Evolutionary conservation across 2,329 filamentous ascomycete genomes (phyloP), one percentile per base, ranked within the genome.

Genomic region (Fragosphaeria purpurea): DNA sequence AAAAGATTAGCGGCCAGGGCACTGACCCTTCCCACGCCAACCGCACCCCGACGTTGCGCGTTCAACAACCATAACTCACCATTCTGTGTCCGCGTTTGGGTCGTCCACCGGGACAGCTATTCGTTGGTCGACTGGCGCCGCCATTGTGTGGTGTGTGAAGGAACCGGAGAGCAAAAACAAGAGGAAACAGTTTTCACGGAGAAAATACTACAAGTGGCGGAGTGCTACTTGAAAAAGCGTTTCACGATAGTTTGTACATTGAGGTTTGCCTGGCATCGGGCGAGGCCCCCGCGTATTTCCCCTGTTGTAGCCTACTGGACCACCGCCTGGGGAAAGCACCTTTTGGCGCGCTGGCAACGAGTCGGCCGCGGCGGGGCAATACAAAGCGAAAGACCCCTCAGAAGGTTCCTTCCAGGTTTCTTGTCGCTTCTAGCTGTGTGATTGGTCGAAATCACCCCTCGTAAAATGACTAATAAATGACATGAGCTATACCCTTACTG

Each of bases 1-100:
- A 13, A 40, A 11, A 12, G 32, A 31, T 48, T 22, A 46, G 48
- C 35, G 7, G 43, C 3, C 22, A 22, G 22, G 2, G 22, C 22
- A 22, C 22, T 22, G 22, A 22, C 22, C 22, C 22, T 22, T 22
- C 22, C 22, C 22, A 22, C 22, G 22, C 22, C 22, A 22, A 22
- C 22, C 22, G 22, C 22, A 22, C 3, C 22, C 22, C 22, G 22
- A 22, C 22, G 3, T 22, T 22, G 22, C 22, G 22, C 22, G 22
- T 22, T 22, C 22, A 22, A 22, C 22, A 22, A 22, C 22, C 22
- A 22, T 22, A 22, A 45, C 56, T 51, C 72, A 90, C 93, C 93
- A 98, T 83, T 98, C 93, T 56, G 93, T 98, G 65, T 98, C 93
- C 56, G 89, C 93, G 63, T 97, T 95, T 35, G 91, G 91, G 64